phyloP scores from a whole-genome alignment of 768 basidiomycete genomes.

The Podaxis sp. region DNA sequence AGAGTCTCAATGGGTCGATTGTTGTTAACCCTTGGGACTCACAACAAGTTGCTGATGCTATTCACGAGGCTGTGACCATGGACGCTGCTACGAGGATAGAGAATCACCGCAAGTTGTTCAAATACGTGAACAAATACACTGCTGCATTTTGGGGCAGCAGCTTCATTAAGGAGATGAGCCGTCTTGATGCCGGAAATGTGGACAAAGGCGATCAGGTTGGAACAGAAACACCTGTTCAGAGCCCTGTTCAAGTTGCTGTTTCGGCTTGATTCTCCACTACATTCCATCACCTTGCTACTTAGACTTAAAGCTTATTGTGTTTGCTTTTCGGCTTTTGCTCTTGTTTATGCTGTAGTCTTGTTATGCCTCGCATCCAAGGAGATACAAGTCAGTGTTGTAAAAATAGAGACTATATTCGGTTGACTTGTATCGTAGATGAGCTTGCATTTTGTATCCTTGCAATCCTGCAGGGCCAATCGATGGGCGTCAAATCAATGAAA shows the following conservation, averaged over 20 bases:
- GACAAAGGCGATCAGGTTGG: slow-evolving; percentile 13
- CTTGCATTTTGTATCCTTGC: too few species aligned
- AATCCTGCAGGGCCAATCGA: too few species aligned
- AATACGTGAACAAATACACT: slow-evolving; percentile 94
- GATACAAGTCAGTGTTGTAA: not conserved
- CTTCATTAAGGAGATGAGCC: slow-evolving; percentile 82
- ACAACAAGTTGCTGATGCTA: slow-evolving; percentile 97
- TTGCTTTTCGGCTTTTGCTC: not conserved
- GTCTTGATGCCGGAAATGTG: slow-evolving; percentile 41
- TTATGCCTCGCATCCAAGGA: not conserved
- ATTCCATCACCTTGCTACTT: not conserved
- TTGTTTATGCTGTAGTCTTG: not conserved
- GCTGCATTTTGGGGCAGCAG: slow-evolving; percentile 90
- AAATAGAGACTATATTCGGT: not conserved
- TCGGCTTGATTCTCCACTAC: not conserved
- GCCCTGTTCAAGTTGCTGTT: not conserved
- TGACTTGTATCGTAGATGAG: too few species aligned
- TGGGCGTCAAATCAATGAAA: too few species aligned
- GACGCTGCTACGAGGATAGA: slow-evolving; percentile 74
- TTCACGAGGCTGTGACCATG: slow-evolving; percentile 93
- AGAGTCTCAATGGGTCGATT: slow-evolving; percentile 90
- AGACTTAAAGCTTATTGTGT: slow-evolving; percentile 8
- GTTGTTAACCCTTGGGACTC: slow-evolving; percentile 99
- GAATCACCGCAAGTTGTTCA: slow-evolving; percentile 94
- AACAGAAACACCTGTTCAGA: not conserved